Percentiles rank a stretch among this genome's conserved stretches.
Evolutionary conservation across 768 basidiomycete genomes (phyloP).

Genomic region (Gautieria morchelliformis): DNA sequence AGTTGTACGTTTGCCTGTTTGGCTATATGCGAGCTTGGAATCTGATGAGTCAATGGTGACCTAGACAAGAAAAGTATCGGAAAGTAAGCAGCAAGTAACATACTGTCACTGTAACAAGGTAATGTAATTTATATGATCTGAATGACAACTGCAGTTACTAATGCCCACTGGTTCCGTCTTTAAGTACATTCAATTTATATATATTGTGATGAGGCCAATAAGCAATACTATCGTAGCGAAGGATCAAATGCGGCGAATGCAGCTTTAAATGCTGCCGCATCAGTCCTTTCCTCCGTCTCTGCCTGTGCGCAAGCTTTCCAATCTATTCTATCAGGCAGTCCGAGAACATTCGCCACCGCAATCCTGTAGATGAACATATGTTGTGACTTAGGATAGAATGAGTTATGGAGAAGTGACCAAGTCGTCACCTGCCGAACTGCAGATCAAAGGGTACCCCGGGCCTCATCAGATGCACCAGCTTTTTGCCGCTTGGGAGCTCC

Average conservation of each 20-base stretch:
- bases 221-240: slow-evolving; percentile 9
- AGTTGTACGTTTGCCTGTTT: slow-evolving; percentile 26
- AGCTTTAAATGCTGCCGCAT: slow-evolving; percentile 74
- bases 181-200: not conserved
- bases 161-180: too few species aligned
- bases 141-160: too few species aligned
- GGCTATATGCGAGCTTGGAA: not conserved
- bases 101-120: too few species aligned
- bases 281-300: slow-evolving; percentile 79
- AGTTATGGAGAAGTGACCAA: not conserved
- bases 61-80: slow-evolving; percentile 39
- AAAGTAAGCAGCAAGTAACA: too few species aligned
- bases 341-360: slow-evolving; percentile 70
- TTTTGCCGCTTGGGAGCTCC: slow-evolving; percentile 78
- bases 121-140: too few species aligned
- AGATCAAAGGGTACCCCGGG: slow-evolving; percentile 72
- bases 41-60: not conserved
- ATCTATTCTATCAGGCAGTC: slow-evolving; percentile 69
- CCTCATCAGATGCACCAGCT: slow-evolving; percentile 79
- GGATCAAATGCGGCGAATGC: slow-evolving; percentile 75
- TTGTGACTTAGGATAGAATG: not conserved
- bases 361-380: slow-evolving; percentile 42
- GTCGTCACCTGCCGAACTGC: slow-evolving; percentile 83
- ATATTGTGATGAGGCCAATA: not conserved
- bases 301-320: slow-evolving; percentile 84